Percentiles rank a stretch among this genome's conserved stretches.
Evolutionary conservation across 257 asterid genomes (phyloP).

Genomic region (Solanum raphanifolium): DNA sequence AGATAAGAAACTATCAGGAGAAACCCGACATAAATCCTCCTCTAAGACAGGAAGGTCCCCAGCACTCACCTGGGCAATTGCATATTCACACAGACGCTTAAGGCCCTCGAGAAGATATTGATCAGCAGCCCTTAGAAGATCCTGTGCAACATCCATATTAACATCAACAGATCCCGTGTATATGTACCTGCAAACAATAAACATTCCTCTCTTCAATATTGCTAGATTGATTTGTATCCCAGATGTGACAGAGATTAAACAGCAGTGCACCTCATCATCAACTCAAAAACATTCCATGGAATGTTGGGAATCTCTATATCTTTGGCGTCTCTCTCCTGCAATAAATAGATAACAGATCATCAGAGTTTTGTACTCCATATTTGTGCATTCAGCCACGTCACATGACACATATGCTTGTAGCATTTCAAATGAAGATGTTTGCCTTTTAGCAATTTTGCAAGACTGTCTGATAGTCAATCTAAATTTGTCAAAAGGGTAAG

Average conservation of each 20-base stretch:
- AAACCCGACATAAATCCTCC: not conserved
- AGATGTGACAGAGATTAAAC: not conserved
- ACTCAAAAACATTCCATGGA: slow-evolving; percentile 92
- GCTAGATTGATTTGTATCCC: not conserved
- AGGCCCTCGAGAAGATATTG: slow-evolving; percentile 73
- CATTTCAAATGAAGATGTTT: not conserved
- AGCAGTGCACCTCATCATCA: slow-evolving; percentile 85
- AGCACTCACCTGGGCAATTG: slow-evolving; percentile 61
- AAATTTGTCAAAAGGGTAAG: not conserved
- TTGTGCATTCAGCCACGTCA: not conserved
- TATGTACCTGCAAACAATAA: slow-evolving; percentile 39
- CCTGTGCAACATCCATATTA: slow-evolving; percentile 54
- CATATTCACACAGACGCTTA: slow-evolving; percentile 59
- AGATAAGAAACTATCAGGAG: slow-evolving; percentile 16
- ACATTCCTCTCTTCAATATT: not conserved
- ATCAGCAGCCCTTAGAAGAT: slow-evolving; percentile 68
- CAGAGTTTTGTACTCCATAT: not conserved
- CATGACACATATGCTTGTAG: not conserved
- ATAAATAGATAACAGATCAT: not conserved
- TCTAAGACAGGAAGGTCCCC: not conserved
- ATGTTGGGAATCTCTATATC: slow-evolving; percentile 95
- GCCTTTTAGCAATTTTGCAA: not conserved
- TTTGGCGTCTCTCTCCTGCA: slow-evolving; percentile 97
- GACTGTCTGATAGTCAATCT: not conserved
- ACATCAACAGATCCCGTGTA: slow-evolving; percentile 71